These are phyloP conservation scores for Chloris gayana DNA, from an alignment of 176 grass and related monocot genomes.

Conservation along the genomic window DNA sequence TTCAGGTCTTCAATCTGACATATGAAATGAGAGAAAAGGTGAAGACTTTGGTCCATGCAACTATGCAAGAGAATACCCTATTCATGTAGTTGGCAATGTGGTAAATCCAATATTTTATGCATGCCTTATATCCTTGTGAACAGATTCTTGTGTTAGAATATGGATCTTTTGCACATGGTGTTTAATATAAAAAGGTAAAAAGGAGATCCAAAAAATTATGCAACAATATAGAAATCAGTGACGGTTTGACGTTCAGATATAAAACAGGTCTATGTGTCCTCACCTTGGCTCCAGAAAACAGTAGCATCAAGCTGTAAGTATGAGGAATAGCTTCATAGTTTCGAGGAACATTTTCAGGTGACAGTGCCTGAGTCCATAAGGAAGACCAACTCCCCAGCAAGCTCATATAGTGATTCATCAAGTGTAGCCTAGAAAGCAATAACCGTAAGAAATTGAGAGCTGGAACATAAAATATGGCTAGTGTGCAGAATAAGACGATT, in stretches of 20 bases:
- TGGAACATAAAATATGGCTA: too few relatives aligned
- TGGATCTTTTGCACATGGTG: too few relatives aligned
- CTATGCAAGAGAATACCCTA: constrained; percentile 1
- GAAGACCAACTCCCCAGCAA: constrained; percentile 97
- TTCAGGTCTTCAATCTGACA: constrained; percentile 20
- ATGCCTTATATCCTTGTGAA: too few relatives aligned
- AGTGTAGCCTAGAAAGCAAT: constrained; percentile 75
- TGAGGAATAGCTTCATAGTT: constrained; percentile 95
- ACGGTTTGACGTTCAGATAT: neutral
- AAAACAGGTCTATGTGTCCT: constrained; percentile 8
- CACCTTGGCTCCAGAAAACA: constrained; percentile 91
- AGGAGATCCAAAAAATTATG: neutral
- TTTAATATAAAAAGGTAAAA: constrained; percentile 12
- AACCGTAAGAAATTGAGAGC: constrained; percentile 33
- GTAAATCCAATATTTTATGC: constrained; percentile 13
- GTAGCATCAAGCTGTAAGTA: constrained; percentile 88
- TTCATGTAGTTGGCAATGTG: neutral
- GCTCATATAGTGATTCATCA: constrained; percentile 93
- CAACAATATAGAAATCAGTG: neutral
- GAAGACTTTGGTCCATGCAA: neutral
- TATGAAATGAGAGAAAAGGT: constrained; percentile 8
- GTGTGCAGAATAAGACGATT: too few relatives aligned
- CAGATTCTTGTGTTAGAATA: too few relatives aligned
- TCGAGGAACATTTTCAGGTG: constrained; percentile 70
- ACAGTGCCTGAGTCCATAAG: constrained; percentile 82